Evolutionary conservation across 768 basidiomycete genomes (phyloP).

Genomic region (Pleurotus salmoneostramineus): DNA sequence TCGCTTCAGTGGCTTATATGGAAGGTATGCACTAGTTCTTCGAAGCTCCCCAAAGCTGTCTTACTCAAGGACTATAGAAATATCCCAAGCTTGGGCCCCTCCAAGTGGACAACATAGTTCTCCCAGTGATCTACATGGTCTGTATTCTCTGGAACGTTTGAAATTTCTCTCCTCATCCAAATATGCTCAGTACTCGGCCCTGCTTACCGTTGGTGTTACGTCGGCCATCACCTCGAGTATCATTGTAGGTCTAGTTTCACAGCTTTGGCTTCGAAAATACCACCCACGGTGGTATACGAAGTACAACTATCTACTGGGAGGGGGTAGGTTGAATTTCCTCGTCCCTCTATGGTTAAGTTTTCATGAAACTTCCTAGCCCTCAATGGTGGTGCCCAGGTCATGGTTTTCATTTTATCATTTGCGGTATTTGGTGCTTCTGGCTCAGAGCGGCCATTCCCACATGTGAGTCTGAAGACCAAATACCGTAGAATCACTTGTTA

Average conservation of each 20-base stretch:
- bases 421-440: slow-evolving; percentile 63
- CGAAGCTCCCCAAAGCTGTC: not conserved
- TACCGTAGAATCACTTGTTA: too few species aligned
- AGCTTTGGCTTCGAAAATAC: slow-evolving; percentile 52
- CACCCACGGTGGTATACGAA: slow-evolving; percentile 65
- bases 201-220: slow-evolving; percentile 49
- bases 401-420: slow-evolving; percentile 62
- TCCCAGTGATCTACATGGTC: slow-evolving; percentile 56
- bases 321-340: slow-evolving; percentile 14
- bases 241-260: slow-evolving; percentile 52
- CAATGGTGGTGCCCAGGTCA: slow-evolving; percentile 63
- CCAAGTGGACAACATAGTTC: slow-evolving; percentile 43
- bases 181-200: slow-evolving; percentile 31
- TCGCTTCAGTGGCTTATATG: slow-evolving; percentile 50
- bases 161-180: not conserved
- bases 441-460: slow-evolving; percentile 42
- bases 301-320: slow-evolving; percentile 66
- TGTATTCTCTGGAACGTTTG: not conserved
- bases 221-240: slow-evolving; percentile 45
- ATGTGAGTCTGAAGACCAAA: slow-evolving; percentile 18
- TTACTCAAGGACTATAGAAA: slow-evolving; percentile 24
- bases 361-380: slow-evolving; percentile 28
- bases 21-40: slow-evolving; percentile 30
- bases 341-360: not conserved
- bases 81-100: slow-evolving; percentile 53